Conservation (phyloP, 257 asterid species). For the Forsythia viridissima region DNA sequence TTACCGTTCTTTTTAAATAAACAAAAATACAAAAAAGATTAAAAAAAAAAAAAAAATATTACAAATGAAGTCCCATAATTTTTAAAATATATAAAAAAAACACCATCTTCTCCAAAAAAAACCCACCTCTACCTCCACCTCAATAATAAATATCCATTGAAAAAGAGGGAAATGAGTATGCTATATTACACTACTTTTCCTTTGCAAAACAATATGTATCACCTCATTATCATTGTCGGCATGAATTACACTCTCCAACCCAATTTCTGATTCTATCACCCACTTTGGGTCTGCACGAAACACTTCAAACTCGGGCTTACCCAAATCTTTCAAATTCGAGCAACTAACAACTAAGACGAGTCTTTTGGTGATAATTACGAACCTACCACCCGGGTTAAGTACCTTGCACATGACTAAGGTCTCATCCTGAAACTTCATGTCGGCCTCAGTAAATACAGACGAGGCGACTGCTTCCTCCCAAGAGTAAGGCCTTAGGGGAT, state of each 20-base stretch:
- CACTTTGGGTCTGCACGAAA: slow-evolving; percentile 78
- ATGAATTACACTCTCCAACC: slow-evolving; percentile 71
- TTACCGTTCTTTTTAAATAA: too few species aligned
- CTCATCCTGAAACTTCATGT: slow-evolving; percentile 53
- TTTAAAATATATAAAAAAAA: too few species aligned
- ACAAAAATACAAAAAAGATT: too few species aligned
- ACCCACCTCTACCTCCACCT: too few species aligned
- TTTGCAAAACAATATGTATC: slow-evolving; percentile 67
- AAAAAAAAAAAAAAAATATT: too few species aligned
- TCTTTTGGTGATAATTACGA: slow-evolving; percentile 57
- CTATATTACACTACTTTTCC: slow-evolving; percentile 47
- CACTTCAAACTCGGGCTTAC: slow-evolving; percentile 65
- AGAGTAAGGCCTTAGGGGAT: too few species aligned
- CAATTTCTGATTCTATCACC: slow-evolving; percentile 60
- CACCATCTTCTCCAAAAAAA: too few species aligned
- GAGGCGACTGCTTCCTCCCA: too few species aligned
- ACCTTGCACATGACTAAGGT: slow-evolving; percentile 65
- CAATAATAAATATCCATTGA: slow-evolving; percentile 19
- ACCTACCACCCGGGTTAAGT: slow-evolving; percentile 65
- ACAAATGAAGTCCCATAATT: too few species aligned
- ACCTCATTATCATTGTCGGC: slow-evolving; percentile 65
- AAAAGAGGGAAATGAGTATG: slow-evolving; percentile 61
- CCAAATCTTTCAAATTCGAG: slow-evolving; percentile 56
- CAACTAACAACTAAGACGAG: slow-evolving; percentile 71
- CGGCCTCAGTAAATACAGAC: slow-evolving; percentile 67